Evolutionary conservation across 371 early-diverging fungal genomes (phyloP).

Genomic region (Mycotypha africana): DNA sequence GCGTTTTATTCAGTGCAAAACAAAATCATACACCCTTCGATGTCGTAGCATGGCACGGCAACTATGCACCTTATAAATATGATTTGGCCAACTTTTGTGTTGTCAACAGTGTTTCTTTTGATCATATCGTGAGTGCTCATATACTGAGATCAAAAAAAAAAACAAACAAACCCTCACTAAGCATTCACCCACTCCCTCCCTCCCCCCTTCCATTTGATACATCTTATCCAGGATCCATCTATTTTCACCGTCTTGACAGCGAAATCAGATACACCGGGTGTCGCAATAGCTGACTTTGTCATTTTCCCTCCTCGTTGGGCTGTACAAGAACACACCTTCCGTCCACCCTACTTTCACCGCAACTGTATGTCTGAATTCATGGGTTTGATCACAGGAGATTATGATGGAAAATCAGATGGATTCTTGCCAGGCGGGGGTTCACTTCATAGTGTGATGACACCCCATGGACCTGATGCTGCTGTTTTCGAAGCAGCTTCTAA

Average conservation of each 20-base stretch:
- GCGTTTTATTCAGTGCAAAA: slow-evolving; percentile 64
- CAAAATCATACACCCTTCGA: slow-evolving; percentile 91
- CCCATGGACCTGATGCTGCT: slow-evolving; percentile 88
- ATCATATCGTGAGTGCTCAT: slow-evolving; percentile 82
- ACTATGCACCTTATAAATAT: slow-evolving; percentile 96
- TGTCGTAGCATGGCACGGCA: slow-evolving; percentile 98
- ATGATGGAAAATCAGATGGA: slow-evolving; percentile 91
- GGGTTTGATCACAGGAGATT: slow-evolving; percentile 89
- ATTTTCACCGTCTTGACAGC: slow-evolving; percentile 94
- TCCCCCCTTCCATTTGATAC: too few species aligned
- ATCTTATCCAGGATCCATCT: slow-evolving; percentile 71
- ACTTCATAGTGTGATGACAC: slow-evolving; percentile 81
- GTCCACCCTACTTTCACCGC: slow-evolving; percentile 96
- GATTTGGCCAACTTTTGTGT: slow-evolving; percentile 80
- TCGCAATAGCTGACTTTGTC: slow-evolving; percentile 93
- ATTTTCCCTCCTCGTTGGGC: slow-evolving; percentile 98
- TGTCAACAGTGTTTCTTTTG: slow-evolving; percentile 87
- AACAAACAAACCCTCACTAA: too few species aligned
- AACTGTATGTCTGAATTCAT: slow-evolving; percentile 96
- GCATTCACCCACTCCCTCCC: too few species aligned
- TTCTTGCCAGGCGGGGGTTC: slow-evolving; percentile 94
- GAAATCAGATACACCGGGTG: slow-evolving; percentile 84
- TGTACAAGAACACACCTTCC: slow-evolving; percentile 86
- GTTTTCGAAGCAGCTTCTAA: slow-evolving; percentile 75
- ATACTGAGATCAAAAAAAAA: too few species aligned